Conservation (phyloP, 2,329 filamentous ascomycete genomes). For the Talaromyces sp. region DNA sequence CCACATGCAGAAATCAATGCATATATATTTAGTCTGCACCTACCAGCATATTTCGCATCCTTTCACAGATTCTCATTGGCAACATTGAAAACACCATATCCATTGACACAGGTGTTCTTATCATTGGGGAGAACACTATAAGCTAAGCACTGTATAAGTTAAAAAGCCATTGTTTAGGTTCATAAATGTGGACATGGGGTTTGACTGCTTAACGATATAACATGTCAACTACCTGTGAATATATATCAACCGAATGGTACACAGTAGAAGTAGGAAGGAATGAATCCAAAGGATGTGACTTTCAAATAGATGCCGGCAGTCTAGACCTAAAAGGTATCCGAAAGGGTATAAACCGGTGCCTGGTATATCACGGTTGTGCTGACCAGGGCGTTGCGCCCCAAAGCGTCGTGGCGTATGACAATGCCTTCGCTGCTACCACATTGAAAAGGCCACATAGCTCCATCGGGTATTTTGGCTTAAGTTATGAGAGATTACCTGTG, state of each 20-base stretch:
- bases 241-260: no score
- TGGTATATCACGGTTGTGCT: background rate
- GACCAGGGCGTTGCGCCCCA: background rate
- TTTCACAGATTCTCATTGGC: no score
- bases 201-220: background rate
- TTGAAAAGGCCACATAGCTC: background rate
- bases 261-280: background rate
- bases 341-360: background rate
- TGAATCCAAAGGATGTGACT: background rate
- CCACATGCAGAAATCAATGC: no score
- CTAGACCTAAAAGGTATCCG: background rate
- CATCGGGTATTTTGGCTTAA: background rate
- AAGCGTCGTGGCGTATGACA: background rate
- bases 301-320: background rate
- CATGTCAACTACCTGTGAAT: background rate
- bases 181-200: background rate
- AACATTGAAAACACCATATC: no score
- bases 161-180: background rate
- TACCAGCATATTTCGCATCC: no score
- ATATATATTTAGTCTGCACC: no score
- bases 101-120: no score
- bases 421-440: background rate
- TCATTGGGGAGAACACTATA: no score
- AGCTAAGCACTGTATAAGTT: background rate
- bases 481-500: no score